Conservation (phyloP, 768 basidiomycete genomes). For the Russula sp. region DNA sequence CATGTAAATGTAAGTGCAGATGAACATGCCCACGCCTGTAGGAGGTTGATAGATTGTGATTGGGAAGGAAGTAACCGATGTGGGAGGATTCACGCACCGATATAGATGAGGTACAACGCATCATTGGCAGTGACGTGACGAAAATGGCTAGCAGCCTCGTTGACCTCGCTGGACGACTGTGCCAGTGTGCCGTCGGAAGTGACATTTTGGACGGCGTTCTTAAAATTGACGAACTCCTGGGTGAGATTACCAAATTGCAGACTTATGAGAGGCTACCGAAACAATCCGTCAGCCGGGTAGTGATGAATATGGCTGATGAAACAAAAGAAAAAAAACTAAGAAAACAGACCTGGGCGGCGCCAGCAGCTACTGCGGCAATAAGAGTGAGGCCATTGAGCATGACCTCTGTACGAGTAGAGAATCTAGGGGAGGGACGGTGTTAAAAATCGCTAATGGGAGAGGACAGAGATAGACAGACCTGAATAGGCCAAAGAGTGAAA, state of each 20-base stretch:
- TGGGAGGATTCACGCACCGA: slow-evolving; percentile 48
- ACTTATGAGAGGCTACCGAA: slow-evolving; percentile 61
- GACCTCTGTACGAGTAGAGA: slow-evolving; percentile 66
- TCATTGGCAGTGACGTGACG: slow-evolving; percentile 50
- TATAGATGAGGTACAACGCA: slow-evolving; percentile 62
- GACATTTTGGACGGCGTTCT: slow-evolving; percentile 32
- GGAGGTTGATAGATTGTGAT: background rate
- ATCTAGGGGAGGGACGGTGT: slow-evolving; percentile 44
- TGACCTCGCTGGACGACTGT: slow-evolving; percentile 36
- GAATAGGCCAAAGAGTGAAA: slow-evolving; percentile 35
- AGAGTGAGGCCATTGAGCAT: slow-evolving; percentile 66
- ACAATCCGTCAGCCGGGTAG: background rate
- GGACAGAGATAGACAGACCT: slow-evolving; percentile 19
- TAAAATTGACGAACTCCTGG: slow-evolving; percentile 64
- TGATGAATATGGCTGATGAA: background rate
- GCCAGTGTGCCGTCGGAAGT: slow-evolving; percentile 35
- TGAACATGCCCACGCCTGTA: slow-evolving; percentile 71
- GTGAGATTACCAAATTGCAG: slow-evolving; percentile 80
- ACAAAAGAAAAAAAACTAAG: background rate
- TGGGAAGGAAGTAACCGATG: background rate
- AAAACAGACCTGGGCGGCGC: slow-evolving; percentile 67
- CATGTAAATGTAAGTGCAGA: slow-evolving; percentile 74
- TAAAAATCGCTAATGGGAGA: background rate
- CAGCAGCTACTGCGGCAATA: slow-evolving; percentile 62
- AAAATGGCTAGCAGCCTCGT: slow-evolving; percentile 46